Conservation (phyloP, 257 asterid genomes). For the Scutellaria minor region DNA sequence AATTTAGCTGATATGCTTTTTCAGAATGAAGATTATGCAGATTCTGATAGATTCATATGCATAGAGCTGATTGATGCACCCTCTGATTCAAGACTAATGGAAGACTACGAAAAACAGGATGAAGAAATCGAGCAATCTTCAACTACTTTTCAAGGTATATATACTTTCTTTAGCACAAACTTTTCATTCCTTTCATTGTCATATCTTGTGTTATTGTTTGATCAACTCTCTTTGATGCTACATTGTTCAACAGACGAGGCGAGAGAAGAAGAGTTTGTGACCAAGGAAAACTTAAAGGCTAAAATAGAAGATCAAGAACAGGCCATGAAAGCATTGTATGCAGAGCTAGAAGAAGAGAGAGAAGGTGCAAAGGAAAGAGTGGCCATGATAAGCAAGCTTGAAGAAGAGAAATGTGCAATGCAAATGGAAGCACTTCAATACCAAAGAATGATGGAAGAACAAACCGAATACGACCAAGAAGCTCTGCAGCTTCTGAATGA, state of each 20-base stretch:
- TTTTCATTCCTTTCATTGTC: too few relatives aligned
- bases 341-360: constrained; percentile 74
- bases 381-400: constrained; percentile 74
- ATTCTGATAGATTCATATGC: constrained; percentile 47
- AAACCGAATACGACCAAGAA: constrained; percentile 79
- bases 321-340: constrained; percentile 50
- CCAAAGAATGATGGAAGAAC: constrained; percentile 87
- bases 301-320: constrained; percentile 46
- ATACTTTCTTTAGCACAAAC: too few relatives aligned
- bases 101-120: not conserved
- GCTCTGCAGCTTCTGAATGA: constrained; percentile 71
- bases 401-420: constrained; percentile 69
- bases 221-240: too few relatives aligned
- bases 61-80: constrained; percentile 41
- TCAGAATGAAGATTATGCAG: constrained; percentile 37
- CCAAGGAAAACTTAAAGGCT: constrained; percentile 39
- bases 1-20: constrained; percentile 38
- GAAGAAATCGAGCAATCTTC: too few relatives aligned
- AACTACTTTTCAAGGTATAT: too few relatives aligned
- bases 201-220: too few relatives aligned
- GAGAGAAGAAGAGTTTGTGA: constrained; percentile 32
- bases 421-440: constrained; percentile 78
- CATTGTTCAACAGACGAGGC: too few relatives aligned
- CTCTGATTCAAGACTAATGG: constrained; percentile 29
- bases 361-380: constrained; percentile 63